phyloP scores from a whole-genome alignment of 306 rosid species.

The Heteromeles arbutifolia region DNA sequence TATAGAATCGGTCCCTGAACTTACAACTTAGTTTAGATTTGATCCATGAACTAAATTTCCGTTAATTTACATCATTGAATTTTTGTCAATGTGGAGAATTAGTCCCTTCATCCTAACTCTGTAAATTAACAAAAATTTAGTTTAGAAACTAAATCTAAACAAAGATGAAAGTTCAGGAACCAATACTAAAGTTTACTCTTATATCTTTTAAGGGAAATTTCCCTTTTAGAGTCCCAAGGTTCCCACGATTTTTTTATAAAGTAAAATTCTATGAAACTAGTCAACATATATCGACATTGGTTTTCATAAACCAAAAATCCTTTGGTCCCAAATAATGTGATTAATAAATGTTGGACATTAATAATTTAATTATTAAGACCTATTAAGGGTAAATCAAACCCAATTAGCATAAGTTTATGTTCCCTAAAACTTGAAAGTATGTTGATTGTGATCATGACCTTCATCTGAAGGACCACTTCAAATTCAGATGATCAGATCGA shows the following conservation, averaged over 20 bases:
- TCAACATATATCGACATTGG: background rate
- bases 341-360: background rate
- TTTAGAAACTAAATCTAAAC: too few relatives aligned
- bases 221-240: too few relatives aligned
- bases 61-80: too few relatives aligned
- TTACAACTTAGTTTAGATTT: too few relatives aligned
- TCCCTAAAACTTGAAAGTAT: background rate
- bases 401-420: background rate
- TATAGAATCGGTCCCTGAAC: too few relatives aligned
- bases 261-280: background rate
- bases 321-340: background rate
- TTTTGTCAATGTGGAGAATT: too few relatives aligned
- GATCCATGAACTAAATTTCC: too few relatives aligned
- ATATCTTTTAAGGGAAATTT: background rate
- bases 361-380: too few relatives aligned
- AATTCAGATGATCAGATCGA: background rate
- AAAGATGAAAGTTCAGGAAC: too few relatives aligned
- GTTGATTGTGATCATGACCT: background rate
- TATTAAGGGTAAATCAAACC: background rate
- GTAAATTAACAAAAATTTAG: too few relatives aligned
- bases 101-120: too few relatives aligned
- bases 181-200: background rate
- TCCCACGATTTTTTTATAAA: background rate
- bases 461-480: background rate
- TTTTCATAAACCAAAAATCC: background rate